These are phyloP conservation scores for Euphorbia peplus DNA, from an alignment of 345 rosid genomes.

Conservation along the genomic window DNA sequence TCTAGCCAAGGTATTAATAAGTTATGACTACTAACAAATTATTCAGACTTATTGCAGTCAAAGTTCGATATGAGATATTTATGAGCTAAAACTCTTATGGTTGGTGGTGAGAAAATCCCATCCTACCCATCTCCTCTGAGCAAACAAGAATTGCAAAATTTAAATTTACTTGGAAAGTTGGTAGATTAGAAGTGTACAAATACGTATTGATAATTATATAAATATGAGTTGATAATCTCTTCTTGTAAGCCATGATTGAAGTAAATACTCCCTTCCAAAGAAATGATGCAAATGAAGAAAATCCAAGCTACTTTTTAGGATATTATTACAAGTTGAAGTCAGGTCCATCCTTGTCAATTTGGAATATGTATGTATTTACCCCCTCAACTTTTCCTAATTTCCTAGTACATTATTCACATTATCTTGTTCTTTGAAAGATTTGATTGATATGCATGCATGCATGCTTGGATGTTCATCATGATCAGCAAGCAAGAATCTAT, in stretches of 20 bases:
- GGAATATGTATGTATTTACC: conserved; percentile 31
- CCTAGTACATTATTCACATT: conserved; percentile 29
- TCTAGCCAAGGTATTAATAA: too few species aligned
- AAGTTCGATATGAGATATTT: too few species aligned
- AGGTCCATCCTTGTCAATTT: conserved; percentile 36
- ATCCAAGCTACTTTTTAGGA: conserved; percentile 13
- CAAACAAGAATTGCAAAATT: too few species aligned
- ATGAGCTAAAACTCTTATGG: too few species aligned
- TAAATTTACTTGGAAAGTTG: background rate
- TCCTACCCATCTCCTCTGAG: too few species aligned
- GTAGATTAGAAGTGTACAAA: background rate
- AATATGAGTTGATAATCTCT: conserved; percentile 1
- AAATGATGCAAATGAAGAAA: conserved; percentile 6
- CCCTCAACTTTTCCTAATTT: conserved; percentile 36
- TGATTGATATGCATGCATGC: too few species aligned
- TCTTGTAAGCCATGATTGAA: conserved; percentile 8
- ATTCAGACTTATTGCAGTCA: too few species aligned
- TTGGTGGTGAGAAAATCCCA: too few species aligned
- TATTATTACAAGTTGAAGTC: background rate
- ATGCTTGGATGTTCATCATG: conserved; percentile 16
- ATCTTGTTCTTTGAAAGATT: background rate
- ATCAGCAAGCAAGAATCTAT: background rate
- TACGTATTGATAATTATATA: background rate
- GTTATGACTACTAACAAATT: too few species aligned
- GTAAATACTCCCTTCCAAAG: background rate